Percentiles rank a stretch among this genome's conserved stretches.
Evolutionary conservation across 495 filamentous ascomycete species (phyloP).

Genomic region (Penicillium subrubescens): DNA sequence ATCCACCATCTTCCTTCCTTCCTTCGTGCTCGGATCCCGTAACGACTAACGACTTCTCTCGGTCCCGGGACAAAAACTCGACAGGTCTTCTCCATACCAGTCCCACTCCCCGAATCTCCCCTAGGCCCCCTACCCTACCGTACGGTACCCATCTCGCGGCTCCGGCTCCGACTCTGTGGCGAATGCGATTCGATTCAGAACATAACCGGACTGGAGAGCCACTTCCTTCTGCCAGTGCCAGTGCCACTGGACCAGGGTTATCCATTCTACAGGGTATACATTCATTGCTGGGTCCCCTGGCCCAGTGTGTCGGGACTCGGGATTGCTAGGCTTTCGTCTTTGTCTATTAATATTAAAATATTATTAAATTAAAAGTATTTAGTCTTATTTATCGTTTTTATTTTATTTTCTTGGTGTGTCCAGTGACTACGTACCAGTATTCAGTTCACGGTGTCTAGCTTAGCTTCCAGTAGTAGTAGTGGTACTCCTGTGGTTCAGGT

Average conservation of each 20-base stretch:
- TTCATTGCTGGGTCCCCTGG: not conserved
- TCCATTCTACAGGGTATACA: not conserved
- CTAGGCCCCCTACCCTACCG: too few species aligned
- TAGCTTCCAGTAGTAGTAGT: too few species aligned
- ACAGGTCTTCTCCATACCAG: slow-evolving; percentile 1
- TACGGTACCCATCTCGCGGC: slow-evolving; percentile 5
- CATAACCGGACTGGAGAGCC: too few species aligned
- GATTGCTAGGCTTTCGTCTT: not conserved
- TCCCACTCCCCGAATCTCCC: not conserved
- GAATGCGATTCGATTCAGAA: not conserved
- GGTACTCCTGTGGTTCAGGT: not conserved
- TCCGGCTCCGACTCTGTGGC: slow-evolving; percentile 11
- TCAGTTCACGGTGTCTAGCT: not conserved
- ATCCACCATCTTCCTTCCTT: too few species aligned
- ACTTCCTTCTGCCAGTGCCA: not conserved
- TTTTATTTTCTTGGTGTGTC: not conserved
- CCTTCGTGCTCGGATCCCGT: too few species aligned
- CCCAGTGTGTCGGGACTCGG: slow-evolving; percentile 4
- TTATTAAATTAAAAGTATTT: not conserved
- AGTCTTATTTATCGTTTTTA: not conserved
- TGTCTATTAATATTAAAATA: not conserved
- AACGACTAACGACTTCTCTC: not conserved
- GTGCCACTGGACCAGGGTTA: not conserved
- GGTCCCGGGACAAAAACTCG: not conserved
- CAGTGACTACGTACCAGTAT: too few species aligned